Percentiles rank a stretch among this genome's conserved stretches.
Evolutionary conservation across 441 rosid genomes (phyloP).

Genomic region (Gossypium schwendimanii): DNA sequence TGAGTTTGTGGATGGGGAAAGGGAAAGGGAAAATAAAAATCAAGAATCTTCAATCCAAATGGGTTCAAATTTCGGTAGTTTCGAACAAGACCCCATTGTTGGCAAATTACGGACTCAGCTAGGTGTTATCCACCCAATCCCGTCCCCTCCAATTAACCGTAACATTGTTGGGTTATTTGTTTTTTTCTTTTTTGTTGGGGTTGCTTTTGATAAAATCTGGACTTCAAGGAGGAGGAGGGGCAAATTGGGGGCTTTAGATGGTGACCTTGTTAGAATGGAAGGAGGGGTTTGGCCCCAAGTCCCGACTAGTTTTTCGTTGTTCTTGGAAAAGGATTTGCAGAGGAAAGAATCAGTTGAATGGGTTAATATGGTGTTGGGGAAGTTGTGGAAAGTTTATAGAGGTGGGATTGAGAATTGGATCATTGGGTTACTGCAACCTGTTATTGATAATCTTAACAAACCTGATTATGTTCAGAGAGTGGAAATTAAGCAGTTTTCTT

Average conservation of each 20-base stretch:
- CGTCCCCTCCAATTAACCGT: conserved; percentile 70
- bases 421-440: conserved; percentile 83
- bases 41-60: conserved; percentile 28
- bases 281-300: conserved; percentile 65
- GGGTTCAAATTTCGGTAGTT: conserved; percentile 47
- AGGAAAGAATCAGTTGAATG: conserved; percentile 97
- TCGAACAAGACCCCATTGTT: conserved; percentile 77
- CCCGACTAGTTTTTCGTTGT: conserved; percentile 66
- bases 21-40: conserved; percentile 15
- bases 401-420: conserved; percentile 88
- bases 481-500: conserved; percentile 81
- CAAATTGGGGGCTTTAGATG: conserved; percentile 16
- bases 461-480: conserved; percentile 92
- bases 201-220: conserved; percentile 79
- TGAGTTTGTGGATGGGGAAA: conserved; percentile 37
- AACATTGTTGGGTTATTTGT: conserved; percentile 58
- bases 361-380: conserved; percentile 97
- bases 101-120: conserved; percentile 81
- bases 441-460: conserved; percentile 80
- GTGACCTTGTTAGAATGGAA: conserved; percentile 26
- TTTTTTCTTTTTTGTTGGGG: conserved; percentile 88
- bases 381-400: conserved; percentile 92
- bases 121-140: conserved; percentile 88
- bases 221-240: conserved; percentile 45
- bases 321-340: conserved; percentile 85